These are phyloP conservation scores for Hypoxylon subgilvum DNA, from an alignment of 495 filamentous ascomycete genomes.

Conservation along the genomic window DNA sequence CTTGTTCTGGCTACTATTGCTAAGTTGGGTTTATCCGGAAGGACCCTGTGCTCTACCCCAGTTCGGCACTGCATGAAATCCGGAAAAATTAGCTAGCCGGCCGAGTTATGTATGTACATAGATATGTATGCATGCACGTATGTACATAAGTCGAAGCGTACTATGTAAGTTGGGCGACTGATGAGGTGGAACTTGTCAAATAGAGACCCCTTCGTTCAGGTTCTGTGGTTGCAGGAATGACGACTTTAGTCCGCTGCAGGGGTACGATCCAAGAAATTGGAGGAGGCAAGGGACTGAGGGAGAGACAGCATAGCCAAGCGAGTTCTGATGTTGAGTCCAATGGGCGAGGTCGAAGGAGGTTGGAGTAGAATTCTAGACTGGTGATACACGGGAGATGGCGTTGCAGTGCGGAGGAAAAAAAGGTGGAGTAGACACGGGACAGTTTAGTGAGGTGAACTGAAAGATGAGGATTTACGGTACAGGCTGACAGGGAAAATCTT, in stretches of 20 bases:
- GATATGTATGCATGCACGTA: too few relatives aligned
- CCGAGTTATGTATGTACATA: slow-evolving; percentile 15
- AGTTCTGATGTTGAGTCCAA: slow-evolving; percentile 16
- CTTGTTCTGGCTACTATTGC: slow-evolving; percentile 7
- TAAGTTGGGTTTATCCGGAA: slow-evolving; percentile 36
- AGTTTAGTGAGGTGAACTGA: slow-evolving; percentile 20
- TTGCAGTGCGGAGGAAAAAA: slow-evolving; percentile 34
- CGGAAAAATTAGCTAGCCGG: slow-evolving; percentile 29
- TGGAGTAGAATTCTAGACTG: slow-evolving; percentile 36
- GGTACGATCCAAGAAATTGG: slow-evolving; percentile 31
- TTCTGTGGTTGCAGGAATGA: slow-evolving; percentile 25
- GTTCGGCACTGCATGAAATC: slow-evolving; percentile 34
- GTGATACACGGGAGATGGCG: slow-evolving; percentile 36
- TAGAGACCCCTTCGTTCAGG: slow-evolving; percentile 10
- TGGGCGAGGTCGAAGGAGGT: slow-evolving; percentile 23
- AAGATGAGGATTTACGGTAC: slow-evolving; percentile 25
- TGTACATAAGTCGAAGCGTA: slow-evolving; percentile 12
- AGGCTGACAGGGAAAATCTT: slow-evolving; percentile 23
- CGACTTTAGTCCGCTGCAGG: slow-evolving; percentile 33
- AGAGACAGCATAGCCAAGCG: slow-evolving; percentile 16
- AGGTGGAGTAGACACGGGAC: slow-evolving; percentile 32
- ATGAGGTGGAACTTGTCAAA: background rate
- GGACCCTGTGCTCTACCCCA: slow-evolving; percentile 27
- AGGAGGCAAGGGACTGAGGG: slow-evolving; percentile 16
- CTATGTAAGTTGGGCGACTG: too few relatives aligned